Conservation (phyloP, 2,329 filamentous ascomycete genomes). For the Botrytis galanthina region DNA sequence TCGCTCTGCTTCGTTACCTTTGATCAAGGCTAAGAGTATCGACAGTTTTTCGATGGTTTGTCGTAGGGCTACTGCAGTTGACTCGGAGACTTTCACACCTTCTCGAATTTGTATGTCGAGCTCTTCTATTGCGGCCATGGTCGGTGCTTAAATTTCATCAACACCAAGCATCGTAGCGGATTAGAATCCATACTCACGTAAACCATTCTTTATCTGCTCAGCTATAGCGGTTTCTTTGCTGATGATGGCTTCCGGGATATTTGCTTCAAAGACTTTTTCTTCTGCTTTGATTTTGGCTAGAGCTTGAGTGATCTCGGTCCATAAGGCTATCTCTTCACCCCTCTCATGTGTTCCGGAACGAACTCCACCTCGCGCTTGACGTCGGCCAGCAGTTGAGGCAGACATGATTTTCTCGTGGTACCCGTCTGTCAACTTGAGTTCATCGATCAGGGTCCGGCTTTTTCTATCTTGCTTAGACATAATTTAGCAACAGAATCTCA, state of each 20-base stretch:
- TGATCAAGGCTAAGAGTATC: slow-evolving; percentile 24
- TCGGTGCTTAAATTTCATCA: slow-evolving; percentile 26
- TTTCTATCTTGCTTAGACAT: slow-evolving; percentile 8
- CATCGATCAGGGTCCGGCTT: background rate
- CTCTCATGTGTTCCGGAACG: slow-evolving; percentile 24
- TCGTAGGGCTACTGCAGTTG: slow-evolving; percentile 26
- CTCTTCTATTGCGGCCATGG: slow-evolving; percentile 30
- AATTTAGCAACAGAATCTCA: background rate
- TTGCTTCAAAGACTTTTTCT: slow-evolving; percentile 20
- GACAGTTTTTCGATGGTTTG: slow-evolving; percentile 21
- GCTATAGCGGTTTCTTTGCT: slow-evolving; percentile 24
- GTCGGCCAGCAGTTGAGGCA: slow-evolving; percentile 21
- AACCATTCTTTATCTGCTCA: slow-evolving; percentile 20
- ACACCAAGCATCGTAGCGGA: background rate
- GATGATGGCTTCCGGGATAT: slow-evolving; percentile 26
- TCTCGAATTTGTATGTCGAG: slow-evolving; percentile 31
- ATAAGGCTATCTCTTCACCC: slow-evolving; percentile 25
- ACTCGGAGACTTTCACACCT: slow-evolving; percentile 35
- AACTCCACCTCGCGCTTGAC: slow-evolving; percentile 24
- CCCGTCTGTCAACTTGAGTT: slow-evolving; percentile 1
- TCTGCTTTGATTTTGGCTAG: slow-evolving; percentile 23
- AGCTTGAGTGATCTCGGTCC: slow-evolving; percentile 22
- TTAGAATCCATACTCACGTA: slow-evolving; percentile 20
- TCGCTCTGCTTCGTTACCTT: slow-evolving; percentile 31
- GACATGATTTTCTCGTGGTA: slow-evolving; percentile 22